Conservation (phyloP, 108 stramenopile species). For the Licmophora abbreviata region DNA sequence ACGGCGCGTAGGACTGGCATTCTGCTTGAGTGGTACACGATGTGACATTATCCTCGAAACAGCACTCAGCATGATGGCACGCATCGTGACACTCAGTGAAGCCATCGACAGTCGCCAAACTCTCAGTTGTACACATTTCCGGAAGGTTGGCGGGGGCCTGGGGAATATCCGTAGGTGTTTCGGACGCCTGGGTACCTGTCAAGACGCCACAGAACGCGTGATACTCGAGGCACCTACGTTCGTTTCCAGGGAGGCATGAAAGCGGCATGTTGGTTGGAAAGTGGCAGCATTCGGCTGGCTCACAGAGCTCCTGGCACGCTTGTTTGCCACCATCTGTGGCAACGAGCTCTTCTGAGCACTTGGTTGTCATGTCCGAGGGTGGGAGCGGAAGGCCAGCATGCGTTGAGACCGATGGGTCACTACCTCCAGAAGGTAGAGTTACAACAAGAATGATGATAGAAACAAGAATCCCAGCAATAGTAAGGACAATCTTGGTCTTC, state of each 20-base stretch:
- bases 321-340: conserved; percentile 8
- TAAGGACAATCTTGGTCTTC: too few species aligned
- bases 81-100: conserved; percentile 4
- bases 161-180: not conserved
- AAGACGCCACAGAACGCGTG: conserved; percentile 6
- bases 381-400: not conserved
- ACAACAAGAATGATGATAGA: not conserved
- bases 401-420: not conserved
- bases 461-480: not conserved
- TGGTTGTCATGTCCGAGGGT: not conserved
- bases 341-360: not conserved
- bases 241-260: conserved; percentile 17
- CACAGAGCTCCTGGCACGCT: conserved; percentile 15
- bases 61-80: conserved; percentile 14
- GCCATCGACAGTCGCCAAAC: conserved; percentile 1
- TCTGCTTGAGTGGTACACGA: conserved; percentile 6
- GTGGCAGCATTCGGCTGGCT: conserved; percentile 20
- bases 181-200: not conserved
- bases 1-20: conserved; percentile 14
- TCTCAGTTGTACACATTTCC: conserved; percentile 1
- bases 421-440: not conserved
- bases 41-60: conserved; percentile 8
- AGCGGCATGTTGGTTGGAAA: conserved; percentile 12
- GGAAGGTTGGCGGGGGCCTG: conserved; percentile 7
- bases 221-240: conserved; percentile 13